Base-by-base conservation (phyloP, 1,284 basidiomycete genomes). In the Irpex sp. region DNA sequence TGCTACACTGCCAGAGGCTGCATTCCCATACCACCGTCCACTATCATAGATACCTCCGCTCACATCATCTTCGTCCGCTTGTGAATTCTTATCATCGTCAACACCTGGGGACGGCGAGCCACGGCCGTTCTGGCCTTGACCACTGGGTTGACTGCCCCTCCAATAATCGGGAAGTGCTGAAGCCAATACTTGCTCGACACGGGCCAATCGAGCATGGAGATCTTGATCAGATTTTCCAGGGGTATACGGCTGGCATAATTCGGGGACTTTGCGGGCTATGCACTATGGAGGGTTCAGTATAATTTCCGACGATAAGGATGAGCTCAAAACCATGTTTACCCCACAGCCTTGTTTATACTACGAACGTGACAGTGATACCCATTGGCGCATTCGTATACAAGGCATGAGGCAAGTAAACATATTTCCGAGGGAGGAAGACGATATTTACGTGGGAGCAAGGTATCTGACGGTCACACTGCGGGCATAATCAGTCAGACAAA, bases 171-270 rank as follows among this genome's bases (percentile, higher is more conserved):
- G 90, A 4, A 93, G 72, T 3, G 90, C 91, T 63, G 80, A 74
- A 66, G 92, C 90, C 57, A 93, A 81, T 57, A 93, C 90, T 64
- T 89, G 86, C 69, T 93, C 90, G n/a, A 93, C 78, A 58, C 91
- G 80, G 52, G 85, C 78, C 21, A 93, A 75, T 60, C 90, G 84
- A 45, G 83, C 81, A 66, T 82, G 84, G 53, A 93, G 75, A 72
- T 93, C 90, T 70, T 91, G 88, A 71, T 93, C 91, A 9, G 84
- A 80, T 72, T 92, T 93, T 57, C 90, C 90, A 6, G 90, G 91
- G 5, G 89, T 92, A 69, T 93, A 93, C 0, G 90, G 86, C 71
- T 90, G 90, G 77, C 90, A 93, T 48, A 93, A 77, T 64, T 93
- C 90, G 33, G 90, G 90, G 0, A 93, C 90, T 72, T 91, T 91